Evolutionary conservation across 352 stramenopile genomes (phyloP).

Genomic region (Achlya hypogyna): DNA sequence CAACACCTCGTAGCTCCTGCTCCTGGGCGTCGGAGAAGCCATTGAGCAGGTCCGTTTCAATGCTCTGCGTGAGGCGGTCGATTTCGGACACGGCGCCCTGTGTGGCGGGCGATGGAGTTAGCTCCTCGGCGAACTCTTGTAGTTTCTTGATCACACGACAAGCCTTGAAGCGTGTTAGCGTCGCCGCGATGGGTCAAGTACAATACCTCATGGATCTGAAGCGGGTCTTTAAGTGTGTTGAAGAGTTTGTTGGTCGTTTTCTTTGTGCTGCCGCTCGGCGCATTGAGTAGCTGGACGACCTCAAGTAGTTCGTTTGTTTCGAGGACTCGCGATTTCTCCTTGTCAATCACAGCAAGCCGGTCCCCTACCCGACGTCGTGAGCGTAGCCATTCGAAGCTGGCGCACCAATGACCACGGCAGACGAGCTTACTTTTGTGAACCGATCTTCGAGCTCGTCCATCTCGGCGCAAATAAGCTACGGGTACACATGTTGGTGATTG

Average conservation of each 20-base stretch:
- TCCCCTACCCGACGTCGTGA: constrained; percentile 24
- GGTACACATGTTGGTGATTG: background rate
- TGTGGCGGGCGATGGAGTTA: constrained; percentile 46
- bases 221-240: constrained; percentile 55
- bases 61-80: constrained; percentile 59
- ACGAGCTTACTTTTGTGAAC: constrained; percentile 81
- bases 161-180: constrained; percentile 20
- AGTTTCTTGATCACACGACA: constrained; percentile 65
- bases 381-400: background rate
- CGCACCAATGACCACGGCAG: constrained; percentile 47
- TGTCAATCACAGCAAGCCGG: constrained; percentile 49
- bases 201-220: constrained; percentile 46
- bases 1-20: constrained; percentile 28
- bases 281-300: constrained; percentile 60
- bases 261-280: constrained; percentile 21
- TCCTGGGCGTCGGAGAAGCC: constrained; percentile 71
- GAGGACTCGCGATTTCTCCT: constrained; percentile 49
- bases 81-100: constrained; percentile 53
- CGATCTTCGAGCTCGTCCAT: constrained; percentile 79
- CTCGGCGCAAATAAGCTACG: constrained; percentile 56
- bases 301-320: constrained; percentile 76
- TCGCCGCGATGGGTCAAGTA: background rate
- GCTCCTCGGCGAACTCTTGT: constrained; percentile 52
- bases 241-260: constrained; percentile 35
- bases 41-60: constrained; percentile 60